phyloP scores from a whole-genome alignment of 2,329 filamentous ascomycete species.

The Paecilomyces formosus region DNA sequence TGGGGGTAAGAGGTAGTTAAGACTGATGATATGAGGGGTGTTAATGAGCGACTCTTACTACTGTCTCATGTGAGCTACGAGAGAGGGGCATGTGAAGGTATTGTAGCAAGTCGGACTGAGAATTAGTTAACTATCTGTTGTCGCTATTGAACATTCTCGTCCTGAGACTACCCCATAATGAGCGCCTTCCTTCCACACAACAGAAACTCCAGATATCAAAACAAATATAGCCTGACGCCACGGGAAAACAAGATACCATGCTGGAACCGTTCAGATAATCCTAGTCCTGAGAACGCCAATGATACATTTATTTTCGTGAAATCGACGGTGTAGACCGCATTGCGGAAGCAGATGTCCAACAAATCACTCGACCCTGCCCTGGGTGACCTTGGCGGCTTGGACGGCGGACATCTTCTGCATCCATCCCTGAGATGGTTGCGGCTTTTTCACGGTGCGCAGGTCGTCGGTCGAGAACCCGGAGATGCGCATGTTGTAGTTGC shows the following conservation, averaged over 20 bases:
- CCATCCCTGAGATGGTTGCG: slow-evolving; percentile 81
- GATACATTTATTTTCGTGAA: neutral
- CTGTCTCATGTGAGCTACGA: neutral
- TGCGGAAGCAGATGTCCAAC: neutral
- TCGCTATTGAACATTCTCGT: neutral
- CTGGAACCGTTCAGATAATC: neutral
- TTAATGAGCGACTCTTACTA: too few relatives aligned
- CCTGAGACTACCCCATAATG: neutral
- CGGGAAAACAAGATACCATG: neutral
- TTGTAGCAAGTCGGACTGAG: neutral
- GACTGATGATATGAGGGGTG: too few relatives aligned
- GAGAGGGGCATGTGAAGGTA: neutral
- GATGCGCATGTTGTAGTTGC: slow-evolving; percentile 83
- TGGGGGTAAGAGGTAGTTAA: too few relatives aligned
- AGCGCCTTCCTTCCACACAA: neutral
- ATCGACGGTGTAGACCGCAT: neutral
- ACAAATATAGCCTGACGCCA: neutral
- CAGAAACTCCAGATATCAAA: neutral
- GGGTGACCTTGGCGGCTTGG: slow-evolving; percentile 74
- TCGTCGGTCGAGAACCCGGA: slow-evolving; percentile 94
- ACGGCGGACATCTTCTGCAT: slow-evolving; percentile 96
- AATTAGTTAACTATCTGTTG: neutral
- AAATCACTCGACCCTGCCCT: slow-evolving; percentile 32
- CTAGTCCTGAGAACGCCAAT: neutral
- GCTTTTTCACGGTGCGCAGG: slow-evolving; percentile 86